Evolutionary conservation across 441 rosid genomes (phyloP).

Genomic region (Syzygium malaccense): DNA sequence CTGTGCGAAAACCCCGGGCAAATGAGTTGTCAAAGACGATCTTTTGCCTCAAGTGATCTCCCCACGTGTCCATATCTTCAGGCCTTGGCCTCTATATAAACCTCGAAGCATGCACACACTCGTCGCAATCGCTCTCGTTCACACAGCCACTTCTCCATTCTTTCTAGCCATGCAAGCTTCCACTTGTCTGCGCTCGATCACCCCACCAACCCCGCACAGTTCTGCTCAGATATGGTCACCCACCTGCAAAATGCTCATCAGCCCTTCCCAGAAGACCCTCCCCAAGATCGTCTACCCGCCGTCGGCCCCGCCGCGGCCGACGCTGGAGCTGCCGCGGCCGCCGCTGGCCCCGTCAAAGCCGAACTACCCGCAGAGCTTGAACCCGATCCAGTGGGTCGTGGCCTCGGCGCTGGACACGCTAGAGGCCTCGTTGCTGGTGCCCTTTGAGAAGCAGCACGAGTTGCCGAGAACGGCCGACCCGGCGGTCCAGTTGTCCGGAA

Average conservation of each 20-base stretch:
- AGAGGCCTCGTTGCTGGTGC: constrained; percentile 30
- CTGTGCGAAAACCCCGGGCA: neutral
- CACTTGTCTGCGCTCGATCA: neutral
- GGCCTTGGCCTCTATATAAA: neutral
- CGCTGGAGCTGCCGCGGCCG: neutral
- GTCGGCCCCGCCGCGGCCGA: neutral
- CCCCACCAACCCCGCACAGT: neutral
- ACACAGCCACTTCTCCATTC: neutral
- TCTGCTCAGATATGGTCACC: neutral
- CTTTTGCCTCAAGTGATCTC: neutral
- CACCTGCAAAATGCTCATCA: constrained; percentile 17
- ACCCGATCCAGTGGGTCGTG: constrained; percentile 35
- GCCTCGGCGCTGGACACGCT: constrained; percentile 37
- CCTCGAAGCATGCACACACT: neutral
- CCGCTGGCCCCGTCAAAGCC: neutral
- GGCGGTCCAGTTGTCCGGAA: constrained; percentile 39
- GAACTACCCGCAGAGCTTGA: constrained; percentile 10
- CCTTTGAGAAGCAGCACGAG: constrained; percentile 22
- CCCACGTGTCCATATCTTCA: neutral
- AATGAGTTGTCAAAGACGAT: neutral
- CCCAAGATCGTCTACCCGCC: neutral
- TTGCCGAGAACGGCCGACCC: constrained; percentile 29
- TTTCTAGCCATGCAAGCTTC: constrained; percentile 12
- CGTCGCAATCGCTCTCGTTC: neutral
- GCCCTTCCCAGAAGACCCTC: constrained; percentile 15